phyloP scores from a whole-genome alignment of 257 asterid genomes.

The Rubia yunnanensis region DNA sequence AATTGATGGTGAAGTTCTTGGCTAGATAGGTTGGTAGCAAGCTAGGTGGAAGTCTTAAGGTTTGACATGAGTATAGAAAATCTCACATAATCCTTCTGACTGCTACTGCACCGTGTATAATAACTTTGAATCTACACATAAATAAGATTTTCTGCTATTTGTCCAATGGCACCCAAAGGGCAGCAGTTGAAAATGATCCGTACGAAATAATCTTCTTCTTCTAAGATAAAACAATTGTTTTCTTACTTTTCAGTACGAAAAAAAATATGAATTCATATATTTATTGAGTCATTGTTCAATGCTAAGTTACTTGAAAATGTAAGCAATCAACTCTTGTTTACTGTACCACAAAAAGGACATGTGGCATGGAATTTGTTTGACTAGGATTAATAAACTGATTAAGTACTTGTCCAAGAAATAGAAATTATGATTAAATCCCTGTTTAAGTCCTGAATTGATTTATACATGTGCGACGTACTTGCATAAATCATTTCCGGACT shows the following conservation, averaged over 20 bases:
- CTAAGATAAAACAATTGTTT: background rate
- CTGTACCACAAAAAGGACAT: background rate
- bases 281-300: background rate
- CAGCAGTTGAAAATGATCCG: background rate
- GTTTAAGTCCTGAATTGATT: background rate
- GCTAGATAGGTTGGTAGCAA: background rate
- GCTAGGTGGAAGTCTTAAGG: slow-evolving; percentile 7
- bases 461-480: too few relatives aligned
- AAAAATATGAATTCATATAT: too few relatives aligned
- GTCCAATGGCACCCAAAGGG: background rate
- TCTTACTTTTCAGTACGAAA: background rate
- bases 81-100: slow-evolving; percentile 6
- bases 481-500: too few relatives aligned
- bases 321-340: background rate
- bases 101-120: background rate
- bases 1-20: background rate
- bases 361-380: background rate
- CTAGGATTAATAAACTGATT: background rate
- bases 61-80: slow-evolving; percentile 7
- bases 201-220: background rate
- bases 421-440: background rate
- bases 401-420: background rate
- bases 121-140: background rate
- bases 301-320: slow-evolving; percentile 2
- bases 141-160: background rate